Evolutionary conservation across 257 asterid species (phyloP).

Genomic region (Solanum pennellii): DNA sequence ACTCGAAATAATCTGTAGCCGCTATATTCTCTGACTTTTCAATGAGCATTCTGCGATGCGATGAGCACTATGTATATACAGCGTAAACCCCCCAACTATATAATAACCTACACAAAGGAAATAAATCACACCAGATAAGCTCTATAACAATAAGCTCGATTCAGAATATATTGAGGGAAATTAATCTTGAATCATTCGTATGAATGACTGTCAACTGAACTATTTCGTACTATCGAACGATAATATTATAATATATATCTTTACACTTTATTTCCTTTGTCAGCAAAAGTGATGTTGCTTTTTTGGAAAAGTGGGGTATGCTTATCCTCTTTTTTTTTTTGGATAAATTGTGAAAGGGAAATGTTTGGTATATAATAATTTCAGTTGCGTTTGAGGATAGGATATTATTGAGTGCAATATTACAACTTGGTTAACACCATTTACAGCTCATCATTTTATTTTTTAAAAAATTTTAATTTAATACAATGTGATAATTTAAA

Average conservation of each 20-base stretch:
- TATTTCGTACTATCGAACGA: accelerated
- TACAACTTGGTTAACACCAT: background rate
- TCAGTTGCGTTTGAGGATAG: background rate
- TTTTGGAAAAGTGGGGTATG: background rate
- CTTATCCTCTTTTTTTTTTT: background rate
- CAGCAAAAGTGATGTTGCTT: slow-evolving; percentile 3
- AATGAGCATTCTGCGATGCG: accelerated
- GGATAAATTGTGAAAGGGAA: background rate
- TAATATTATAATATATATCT: background rate
- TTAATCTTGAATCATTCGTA: too few species aligned
- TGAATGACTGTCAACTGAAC: accelerated
- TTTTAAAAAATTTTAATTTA: background rate
- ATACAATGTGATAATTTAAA: background rate
- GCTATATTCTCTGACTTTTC: accelerated
- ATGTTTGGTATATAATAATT: background rate
- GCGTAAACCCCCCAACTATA: accelerated
- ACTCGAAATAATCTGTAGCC: accelerated
- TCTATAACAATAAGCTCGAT: background rate
- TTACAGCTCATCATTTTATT: background rate
- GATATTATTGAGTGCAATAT: background rate
- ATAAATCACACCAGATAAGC: accelerated
- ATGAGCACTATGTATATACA: background rate
- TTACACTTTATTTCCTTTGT: background rate
- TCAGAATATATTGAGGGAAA: accelerated
- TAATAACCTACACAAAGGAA: too few species aligned